Conservation (phyloP, 2,329 filamentous ascomycete genomes). For the Aspergillus vadensis region DNA sequence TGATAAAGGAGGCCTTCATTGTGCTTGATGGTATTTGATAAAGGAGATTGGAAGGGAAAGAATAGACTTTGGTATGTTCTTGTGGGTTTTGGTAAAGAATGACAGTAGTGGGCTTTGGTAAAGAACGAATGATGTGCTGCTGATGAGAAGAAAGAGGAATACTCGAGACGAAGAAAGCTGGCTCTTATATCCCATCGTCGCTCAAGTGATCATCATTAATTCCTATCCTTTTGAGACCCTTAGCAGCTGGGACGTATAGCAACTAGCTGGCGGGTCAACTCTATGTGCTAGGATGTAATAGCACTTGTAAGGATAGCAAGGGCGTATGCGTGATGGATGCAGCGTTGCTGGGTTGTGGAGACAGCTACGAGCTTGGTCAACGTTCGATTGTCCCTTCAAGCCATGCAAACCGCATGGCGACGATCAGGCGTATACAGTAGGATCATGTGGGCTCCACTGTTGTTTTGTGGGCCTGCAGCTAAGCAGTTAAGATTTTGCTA, state of each 20-base stretch:
- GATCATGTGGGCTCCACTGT: not conserved
- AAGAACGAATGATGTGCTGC: constrained; percentile 18
- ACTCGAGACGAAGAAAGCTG: not conserved
- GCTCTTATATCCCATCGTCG: constrained; percentile 17
- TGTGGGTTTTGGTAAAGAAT: constrained; percentile 20
- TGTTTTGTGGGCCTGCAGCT: not conserved
- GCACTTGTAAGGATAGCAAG: not conserved
- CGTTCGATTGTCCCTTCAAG: not conserved
- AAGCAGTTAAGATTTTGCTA: not conserved
- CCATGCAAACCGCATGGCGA: not conserved
- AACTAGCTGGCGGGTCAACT: constrained; percentile 8
- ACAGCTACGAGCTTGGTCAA: not conserved
- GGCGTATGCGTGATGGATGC: constrained; percentile 3
- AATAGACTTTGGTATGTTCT: constrained; percentile 4
- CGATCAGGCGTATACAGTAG: constrained; percentile 1
- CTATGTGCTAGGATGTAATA: not conserved
- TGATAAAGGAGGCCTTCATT: constrained; percentile 31
- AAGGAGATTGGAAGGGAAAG: constrained; percentile 16
- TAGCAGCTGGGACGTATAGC: not conserved
- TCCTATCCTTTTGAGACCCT: not conserved
- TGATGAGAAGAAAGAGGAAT: constrained; percentile 9
- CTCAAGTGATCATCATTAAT: constrained; percentile 1
- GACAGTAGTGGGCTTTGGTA: constrained; percentile 22
- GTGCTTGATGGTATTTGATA: constrained; percentile 21
- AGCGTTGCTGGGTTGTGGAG: constrained; percentile 10